A percentile compares a stretch with the other conserved stretches of the same genome.
Conservation (phyloP, 2,329 filamentous ascomycete species). For the Drechslerella coelobrocha region DNA sequence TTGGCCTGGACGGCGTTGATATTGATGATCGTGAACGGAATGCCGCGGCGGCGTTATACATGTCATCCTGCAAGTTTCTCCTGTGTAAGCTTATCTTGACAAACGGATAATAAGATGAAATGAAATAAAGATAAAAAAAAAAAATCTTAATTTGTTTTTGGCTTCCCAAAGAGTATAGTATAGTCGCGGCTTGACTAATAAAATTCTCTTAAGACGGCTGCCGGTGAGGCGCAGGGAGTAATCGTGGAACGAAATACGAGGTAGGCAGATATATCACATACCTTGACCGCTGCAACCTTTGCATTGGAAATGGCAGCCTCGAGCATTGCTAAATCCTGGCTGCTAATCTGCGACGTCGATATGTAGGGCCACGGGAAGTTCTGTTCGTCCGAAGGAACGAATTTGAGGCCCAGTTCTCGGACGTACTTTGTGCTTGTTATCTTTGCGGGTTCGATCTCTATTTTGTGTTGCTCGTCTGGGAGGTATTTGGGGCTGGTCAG, state of each 20-base stretch:
- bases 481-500: slow-evolving; percentile 21
- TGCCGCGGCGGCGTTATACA: slow-evolving; percentile 44
- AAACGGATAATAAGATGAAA: slow-evolving; percentile 7
- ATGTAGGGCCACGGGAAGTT: slow-evolving; percentile 46
- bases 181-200: too few relatives aligned
- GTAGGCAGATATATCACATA: slow-evolving; percentile 36
- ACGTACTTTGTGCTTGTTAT: slow-evolving; percentile 49
- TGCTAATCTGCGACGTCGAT: slow-evolving; percentile 48
- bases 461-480: slow-evolving; percentile 50
- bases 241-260: slow-evolving; percentile 18
- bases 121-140: neutral
- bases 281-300: slow-evolving; percentile 45
- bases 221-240: slow-evolving; percentile 5
- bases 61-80: slow-evolving; percentile 38
- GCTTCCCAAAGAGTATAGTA: too few relatives aligned
- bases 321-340: slow-evolving; percentile 41
- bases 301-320: slow-evolving; percentile 41
- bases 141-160: too few relatives aligned
- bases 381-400: slow-evolving; percentile 45
- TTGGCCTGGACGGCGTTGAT: slow-evolving; percentile 45
- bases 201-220: neutral
- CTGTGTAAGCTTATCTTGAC: slow-evolving; percentile 34
- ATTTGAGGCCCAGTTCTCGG: slow-evolving; percentile 44
- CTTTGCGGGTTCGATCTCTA: slow-evolving; percentile 47
- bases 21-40: slow-evolving; percentile 44